Evolutionary conservation across 2,329 filamentous ascomycete genomes (phyloP).

Genomic region (Lizonia empirigonia): DNA sequence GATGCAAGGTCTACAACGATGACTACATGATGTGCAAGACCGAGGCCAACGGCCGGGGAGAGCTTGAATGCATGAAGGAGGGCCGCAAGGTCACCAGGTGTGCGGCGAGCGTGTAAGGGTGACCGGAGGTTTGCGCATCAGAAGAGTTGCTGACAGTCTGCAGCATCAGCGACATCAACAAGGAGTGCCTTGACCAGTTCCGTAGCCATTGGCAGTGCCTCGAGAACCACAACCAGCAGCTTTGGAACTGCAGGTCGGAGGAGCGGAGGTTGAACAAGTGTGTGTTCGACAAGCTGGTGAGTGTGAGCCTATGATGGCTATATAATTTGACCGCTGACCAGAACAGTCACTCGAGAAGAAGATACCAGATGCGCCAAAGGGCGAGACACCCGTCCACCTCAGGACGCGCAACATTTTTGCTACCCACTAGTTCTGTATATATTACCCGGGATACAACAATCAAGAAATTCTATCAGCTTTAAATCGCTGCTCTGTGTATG

Average conservation of each 20-base stretch:
- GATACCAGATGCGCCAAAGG: slow-evolving; percentile 57
- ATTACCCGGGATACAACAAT: slow-evolving; percentile 28
- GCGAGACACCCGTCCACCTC: slow-evolving; percentile 56
- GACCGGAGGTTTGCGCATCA: background rate
- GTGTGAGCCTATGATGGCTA: slow-evolving; percentile 46
- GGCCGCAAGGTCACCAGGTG: slow-evolving; percentile 95
- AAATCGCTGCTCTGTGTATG: background rate
- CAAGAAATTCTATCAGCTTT: slow-evolving; percentile 16
- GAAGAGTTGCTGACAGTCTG: slow-evolving; percentile 12
- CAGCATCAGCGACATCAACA: slow-evolving; percentile 94
- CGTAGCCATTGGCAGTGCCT: slow-evolving; percentile 93
- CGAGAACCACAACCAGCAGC: slow-evolving; percentile 96
- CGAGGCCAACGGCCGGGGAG: slow-evolving; percentile 86
- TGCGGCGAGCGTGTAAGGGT: slow-evolving; percentile 83
- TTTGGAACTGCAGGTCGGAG: slow-evolving; percentile 89
- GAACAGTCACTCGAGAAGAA: slow-evolving; percentile 57
- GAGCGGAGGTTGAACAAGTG: slow-evolving; percentile 95
- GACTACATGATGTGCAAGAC: slow-evolving; percentile 99
- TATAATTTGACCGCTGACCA: slow-evolving; percentile 6
- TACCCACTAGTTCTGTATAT: slow-evolving; percentile 43
- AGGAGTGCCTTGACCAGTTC: slow-evolving; percentile 89
- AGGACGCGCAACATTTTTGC: slow-evolving; percentile 54
- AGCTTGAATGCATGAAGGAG: slow-evolving; percentile 95
- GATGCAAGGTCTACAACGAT: slow-evolving; percentile 95
- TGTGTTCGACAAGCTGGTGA: slow-evolving; percentile 92